Evolutionary conservation across 2,329 filamentous ascomycete species (phyloP).

Genomic region (Blastomyces emzantsi): DNA sequence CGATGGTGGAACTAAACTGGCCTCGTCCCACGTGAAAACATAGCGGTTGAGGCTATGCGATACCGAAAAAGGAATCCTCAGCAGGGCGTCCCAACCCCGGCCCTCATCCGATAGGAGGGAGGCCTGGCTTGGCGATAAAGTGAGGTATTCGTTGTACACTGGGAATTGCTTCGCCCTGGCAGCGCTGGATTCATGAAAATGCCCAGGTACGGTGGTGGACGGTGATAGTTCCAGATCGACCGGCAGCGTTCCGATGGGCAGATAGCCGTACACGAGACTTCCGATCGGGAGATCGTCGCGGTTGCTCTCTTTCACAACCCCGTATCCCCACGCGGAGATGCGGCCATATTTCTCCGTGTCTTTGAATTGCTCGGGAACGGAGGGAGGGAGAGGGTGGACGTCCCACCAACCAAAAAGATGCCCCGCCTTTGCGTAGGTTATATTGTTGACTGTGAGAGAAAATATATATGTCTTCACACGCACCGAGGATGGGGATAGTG

Average conservation of each 20-base stretch:
- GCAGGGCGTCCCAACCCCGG: constrained; percentile 14
- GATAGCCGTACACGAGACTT: constrained; percentile 19
- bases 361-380: constrained; percentile 16
- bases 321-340: constrained; percentile 23
- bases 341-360: constrained; percentile 19
- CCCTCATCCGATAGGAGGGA: constrained; percentile 12
- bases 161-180: constrained; percentile 18
- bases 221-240: constrained; percentile 19
- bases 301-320: constrained; percentile 19
- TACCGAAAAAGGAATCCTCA: background rate
- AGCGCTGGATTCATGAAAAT: constrained; percentile 18
- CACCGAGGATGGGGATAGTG: constrained; percentile 16
- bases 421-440: constrained; percentile 17
- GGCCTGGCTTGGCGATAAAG: background rate
- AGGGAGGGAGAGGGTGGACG: constrained; percentile 20
- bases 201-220: constrained; percentile 11
- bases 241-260: constrained; percentile 21
- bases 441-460: constrained; percentile 21
- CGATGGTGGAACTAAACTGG: constrained; percentile 12
- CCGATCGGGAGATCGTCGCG: constrained; percentile 13
- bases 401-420: constrained; percentile 22
- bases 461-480: constrained; percentile 18
- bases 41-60: constrained; percentile 17
- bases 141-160: constrained; percentile 21
- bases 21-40: constrained; percentile 19